phyloP scores from a whole-genome alignment of 2,329 filamentous ascomycete species.

The Clonostachys sp. region DNA sequence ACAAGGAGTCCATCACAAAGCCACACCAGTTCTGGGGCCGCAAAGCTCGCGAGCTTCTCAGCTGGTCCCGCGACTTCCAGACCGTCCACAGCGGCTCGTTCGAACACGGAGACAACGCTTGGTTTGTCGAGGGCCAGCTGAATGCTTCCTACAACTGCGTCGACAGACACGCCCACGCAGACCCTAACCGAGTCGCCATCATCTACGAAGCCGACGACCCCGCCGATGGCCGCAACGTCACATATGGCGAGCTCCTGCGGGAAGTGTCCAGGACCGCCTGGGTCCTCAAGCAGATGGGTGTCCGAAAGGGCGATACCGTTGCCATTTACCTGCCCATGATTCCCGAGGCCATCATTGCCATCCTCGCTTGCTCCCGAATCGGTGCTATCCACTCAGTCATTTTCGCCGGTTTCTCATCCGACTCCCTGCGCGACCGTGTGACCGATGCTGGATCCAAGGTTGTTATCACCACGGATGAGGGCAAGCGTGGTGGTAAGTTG shows the following conservation, averaged over 20 bases:
- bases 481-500: conserved; percentile 93
- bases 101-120: conserved; percentile 76
- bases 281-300: conserved; percentile 90
- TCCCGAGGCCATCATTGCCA: conserved; percentile 86
- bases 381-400: conserved; percentile 96
- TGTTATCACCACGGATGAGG: conserved; percentile 95
- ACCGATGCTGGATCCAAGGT: conserved; percentile 87
- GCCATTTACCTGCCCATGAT: conserved; percentile 99
- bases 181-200: conserved; percentile 90
- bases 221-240: conserved; percentile 80
- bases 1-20: conserved; percentile 83
- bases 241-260: conserved; percentile 87
- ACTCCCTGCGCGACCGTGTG: conserved; percentile 93
- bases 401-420: conserved; percentile 95
- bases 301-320: conserved; percentile 95
- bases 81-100: conserved; percentile 80
- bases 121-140: conserved; percentile 90
- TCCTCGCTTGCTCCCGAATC: conserved; percentile 87
- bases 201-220: conserved; percentile 98
- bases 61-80: conserved; percentile 88
- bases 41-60: conserved; percentile 81
- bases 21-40: conserved; percentile 88
- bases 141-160: conserved; percentile 98
- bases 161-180: conserved; percentile 92
- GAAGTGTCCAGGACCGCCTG: conserved; percentile 86